Evolutionary conservation across 139 green algal species (phyloP).

Genomic region (Asterochloris sp.): DNA sequence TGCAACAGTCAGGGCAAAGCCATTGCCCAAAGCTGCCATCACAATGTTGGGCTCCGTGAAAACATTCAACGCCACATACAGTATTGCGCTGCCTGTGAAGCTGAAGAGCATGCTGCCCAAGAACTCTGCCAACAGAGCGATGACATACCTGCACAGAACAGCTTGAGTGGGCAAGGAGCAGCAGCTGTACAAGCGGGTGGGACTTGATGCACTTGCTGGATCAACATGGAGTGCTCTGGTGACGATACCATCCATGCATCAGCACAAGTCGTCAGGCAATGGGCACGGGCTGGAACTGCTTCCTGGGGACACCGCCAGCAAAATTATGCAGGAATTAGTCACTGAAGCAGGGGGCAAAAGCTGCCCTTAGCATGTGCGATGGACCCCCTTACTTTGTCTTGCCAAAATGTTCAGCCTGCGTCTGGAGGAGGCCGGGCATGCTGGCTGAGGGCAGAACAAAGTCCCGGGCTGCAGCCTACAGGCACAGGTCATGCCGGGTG

Average conservation of each 20-base stretch:
- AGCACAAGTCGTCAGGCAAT: too few relatives aligned
- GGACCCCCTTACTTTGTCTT: background rate
- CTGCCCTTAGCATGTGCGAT: too few relatives aligned
- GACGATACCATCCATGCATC: too few relatives aligned
- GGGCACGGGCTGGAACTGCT: too few relatives aligned
- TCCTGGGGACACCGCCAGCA: too few relatives aligned
- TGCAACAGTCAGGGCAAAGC: background rate
- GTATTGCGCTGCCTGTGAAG: constrained; percentile 20
- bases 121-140: constrained; percentile 42
- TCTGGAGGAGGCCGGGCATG: constrained; percentile 19
- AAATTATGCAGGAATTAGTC: too few relatives aligned
- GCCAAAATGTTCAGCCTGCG: constrained; percentile 11
- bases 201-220: too few relatives aligned
- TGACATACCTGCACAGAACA: constrained; percentile 18
- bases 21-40: background rate
- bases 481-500: too few relatives aligned
- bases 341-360: too few relatives aligned
- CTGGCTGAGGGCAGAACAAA: background rate
- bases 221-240: too few relatives aligned
- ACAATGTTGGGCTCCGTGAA: background rate
- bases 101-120: constrained; percentile 28
- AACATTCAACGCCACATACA: background rate
- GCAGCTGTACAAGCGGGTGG: too few relatives aligned
- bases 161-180: background rate
- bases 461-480: too few relatives aligned